These are phyloP conservation scores for Fonsecaea nubica DNA, from an alignment of 2,329 filamentous ascomycete species.

Conservation along the genomic window DNA sequence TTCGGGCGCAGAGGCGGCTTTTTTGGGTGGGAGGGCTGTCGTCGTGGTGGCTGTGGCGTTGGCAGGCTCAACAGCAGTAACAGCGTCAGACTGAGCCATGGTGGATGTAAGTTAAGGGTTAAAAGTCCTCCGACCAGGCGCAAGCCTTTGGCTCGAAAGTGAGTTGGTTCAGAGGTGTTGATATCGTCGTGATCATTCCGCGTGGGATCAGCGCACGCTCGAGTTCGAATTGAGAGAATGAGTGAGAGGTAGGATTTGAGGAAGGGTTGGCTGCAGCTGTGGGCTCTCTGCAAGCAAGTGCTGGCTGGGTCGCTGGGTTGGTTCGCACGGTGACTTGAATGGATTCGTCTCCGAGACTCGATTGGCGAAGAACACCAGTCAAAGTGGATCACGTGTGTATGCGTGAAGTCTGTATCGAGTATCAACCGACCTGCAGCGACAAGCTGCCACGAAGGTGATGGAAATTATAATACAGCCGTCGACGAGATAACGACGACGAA, in stretches of 20 bases:
- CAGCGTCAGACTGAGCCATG: slow-evolving; percentile 38
- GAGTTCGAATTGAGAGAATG: slow-evolving; percentile 20
- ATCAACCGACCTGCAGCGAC: slow-evolving; percentile 18
- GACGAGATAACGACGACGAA: slow-evolving; percentile 17
- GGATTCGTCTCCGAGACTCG: slow-evolving; percentile 23
- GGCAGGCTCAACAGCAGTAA: slow-evolving; percentile 41
- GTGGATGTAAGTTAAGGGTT: slow-evolving; percentile 30
- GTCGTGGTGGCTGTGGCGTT: slow-evolving; percentile 59
- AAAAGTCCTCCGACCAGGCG: slow-evolving; percentile 40
- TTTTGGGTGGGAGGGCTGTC: slow-evolving; percentile 67
- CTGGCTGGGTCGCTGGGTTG: slow-evolving; percentile 21
- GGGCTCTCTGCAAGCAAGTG: slow-evolving; percentile 20
- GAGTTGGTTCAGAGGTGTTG: slow-evolving; percentile 37
- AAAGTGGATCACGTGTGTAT: slow-evolving; percentile 34
- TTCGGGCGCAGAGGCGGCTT: slow-evolving; percentile 79
- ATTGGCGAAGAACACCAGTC: slow-evolving; percentile 26
- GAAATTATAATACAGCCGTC: slow-evolving; percentile 25
- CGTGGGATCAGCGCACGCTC: slow-evolving; percentile 23
- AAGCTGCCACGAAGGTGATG: not conserved
- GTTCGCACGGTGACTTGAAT: slow-evolving; percentile 27
- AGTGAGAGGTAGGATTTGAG: slow-evolving; percentile 11
- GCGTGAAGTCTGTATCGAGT: slow-evolving; percentile 18
- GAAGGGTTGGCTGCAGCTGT: slow-evolving; percentile 15
- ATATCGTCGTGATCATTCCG: slow-evolving; percentile 35
- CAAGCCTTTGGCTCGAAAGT: slow-evolving; percentile 41